Conservation (phyloP, 2,329 filamentous ascomycete species). For the Ramularia collo-cygni region DNA sequence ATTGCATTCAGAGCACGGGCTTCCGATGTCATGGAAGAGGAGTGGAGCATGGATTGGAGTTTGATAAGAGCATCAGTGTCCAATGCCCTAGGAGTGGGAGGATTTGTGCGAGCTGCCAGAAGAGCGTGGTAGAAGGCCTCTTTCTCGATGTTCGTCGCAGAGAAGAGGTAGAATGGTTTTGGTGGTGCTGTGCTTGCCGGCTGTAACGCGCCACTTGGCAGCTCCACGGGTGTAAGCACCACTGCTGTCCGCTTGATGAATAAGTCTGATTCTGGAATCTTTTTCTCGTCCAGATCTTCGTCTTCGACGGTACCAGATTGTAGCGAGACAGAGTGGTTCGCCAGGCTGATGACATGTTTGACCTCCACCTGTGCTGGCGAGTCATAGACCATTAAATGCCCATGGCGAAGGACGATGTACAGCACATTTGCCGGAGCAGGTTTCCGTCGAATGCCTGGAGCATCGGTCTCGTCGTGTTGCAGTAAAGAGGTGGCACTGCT, state of each 20-base stretch:
- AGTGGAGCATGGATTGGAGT: conserved; percentile 83
- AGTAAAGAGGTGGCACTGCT: conserved; percentile 18
- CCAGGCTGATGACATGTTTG: conserved; percentile 87
- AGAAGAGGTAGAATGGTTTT: conserved; percentile 89
- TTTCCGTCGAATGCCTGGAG: conserved; percentile 10
- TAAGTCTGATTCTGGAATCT: conserved; percentile 81
- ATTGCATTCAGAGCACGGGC: conserved; percentile 92
- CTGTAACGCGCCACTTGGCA: conserved; percentile 19
- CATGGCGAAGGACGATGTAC: conserved; percentile 57
- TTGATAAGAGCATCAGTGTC: conserved; percentile 81
- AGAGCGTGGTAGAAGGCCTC: conserved; percentile 97
- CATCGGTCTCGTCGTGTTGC: conserved; percentile 10
- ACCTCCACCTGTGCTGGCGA: conserved; percentile 93
- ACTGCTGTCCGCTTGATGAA: conserved; percentile 70
- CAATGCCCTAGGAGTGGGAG: conserved; percentile 67
- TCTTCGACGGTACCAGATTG: conserved; percentile 56
- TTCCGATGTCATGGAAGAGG: conserved; percentile 73
- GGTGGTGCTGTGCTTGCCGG: conserved; percentile 28
- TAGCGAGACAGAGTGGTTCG: conserved; percentile 77
- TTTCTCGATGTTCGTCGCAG: conserved; percentile 90
- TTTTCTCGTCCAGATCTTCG: conserved; percentile 44
- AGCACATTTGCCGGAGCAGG: conserved; percentile 23
- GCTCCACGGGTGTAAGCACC: conserved; percentile 24
- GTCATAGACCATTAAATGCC: conserved; percentile 95
- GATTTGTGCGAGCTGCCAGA: conserved; percentile 61